A percentile compares a stretch with the other conserved stretches of the same genome.
Conservation (phyloP, 2,329 filamentous ascomycete species). For the Microsporum ferrugineum region DNA sequence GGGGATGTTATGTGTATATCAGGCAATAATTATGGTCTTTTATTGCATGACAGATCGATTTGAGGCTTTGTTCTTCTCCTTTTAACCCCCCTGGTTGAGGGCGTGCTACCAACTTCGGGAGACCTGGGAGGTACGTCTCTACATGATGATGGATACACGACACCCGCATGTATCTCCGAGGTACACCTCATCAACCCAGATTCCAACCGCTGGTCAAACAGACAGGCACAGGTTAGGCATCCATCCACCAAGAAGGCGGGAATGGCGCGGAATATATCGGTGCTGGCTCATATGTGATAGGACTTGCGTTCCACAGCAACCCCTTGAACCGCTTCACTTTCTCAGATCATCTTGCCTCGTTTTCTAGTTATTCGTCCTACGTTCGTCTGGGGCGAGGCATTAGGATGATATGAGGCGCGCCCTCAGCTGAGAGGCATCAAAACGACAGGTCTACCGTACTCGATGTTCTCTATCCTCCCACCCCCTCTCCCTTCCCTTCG, state of each 20-base stretch:
- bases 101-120: not conserved
- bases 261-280: not conserved
- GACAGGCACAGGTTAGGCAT: not conserved
- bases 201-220: not conserved
- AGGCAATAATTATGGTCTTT: not conserved
- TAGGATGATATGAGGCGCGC: not conserved
- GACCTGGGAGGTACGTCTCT: not conserved
- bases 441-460: not conserved
- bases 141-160: not conserved
- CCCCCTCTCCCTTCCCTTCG: not conserved
- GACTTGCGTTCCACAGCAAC: not conserved
- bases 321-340: not conserved
- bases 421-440: not conserved
- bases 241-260: not conserved
- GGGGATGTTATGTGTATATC: not conserved
- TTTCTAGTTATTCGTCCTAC: not conserved
- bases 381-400: not conserved
- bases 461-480: not conserved
- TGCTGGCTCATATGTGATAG: constrained; percentile 1
- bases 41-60: not conserved
- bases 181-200: not conserved
- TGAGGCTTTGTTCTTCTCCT: not conserved
- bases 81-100: not conserved
- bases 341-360: not conserved
- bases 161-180: no score